Evolutionary conservation across 139 green algal species (phyloP).

Genomic region (Volvox reticuliferus): DNA sequence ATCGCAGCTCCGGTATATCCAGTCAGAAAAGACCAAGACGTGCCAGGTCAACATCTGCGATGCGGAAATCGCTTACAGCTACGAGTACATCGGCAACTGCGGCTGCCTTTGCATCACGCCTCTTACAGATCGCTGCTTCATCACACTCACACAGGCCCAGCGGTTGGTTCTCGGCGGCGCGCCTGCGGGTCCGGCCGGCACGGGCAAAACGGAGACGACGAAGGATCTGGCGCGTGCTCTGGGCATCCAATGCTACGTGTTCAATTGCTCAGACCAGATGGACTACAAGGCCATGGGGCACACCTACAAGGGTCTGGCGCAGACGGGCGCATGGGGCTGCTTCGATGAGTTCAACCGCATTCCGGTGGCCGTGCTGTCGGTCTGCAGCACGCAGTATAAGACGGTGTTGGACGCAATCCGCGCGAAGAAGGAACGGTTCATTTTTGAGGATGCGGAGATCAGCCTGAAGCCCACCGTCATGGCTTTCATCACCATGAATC

Average conservation of each 20-base stretch:
- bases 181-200: conserved; percentile 80
- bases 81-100: conserved; percentile 91
- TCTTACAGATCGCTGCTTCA: conserved; percentile 89
- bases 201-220: conserved; percentile 90
- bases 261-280: conserved; percentile 91
- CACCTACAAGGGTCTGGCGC: conserved; percentile 89
- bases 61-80: conserved; percentile 85
- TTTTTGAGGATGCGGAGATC: conserved; percentile 86
- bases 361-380: conserved; percentile 83
- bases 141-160: conserved; percentile 75
- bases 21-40: conserved; percentile 74
- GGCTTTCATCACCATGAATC: conserved; percentile 93
- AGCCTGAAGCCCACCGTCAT: conserved; percentile 82
- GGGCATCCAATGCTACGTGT: conserved; percentile 90
- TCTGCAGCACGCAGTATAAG: conserved; percentile 91
- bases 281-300: conserved; percentile 91
- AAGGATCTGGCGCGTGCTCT: conserved; percentile 90
- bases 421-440: conserved; percentile 80
- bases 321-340: conserved; percentile 86
- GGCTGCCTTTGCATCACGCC: conserved; percentile 85
- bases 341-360: conserved; percentile 92
- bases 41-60: conserved; percentile 85
- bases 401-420: conserved; percentile 73
- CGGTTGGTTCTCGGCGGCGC: conserved; percentile 76
- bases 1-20: conserved; percentile 84